Evolutionary conservation across 106 monocot genomes (phyloP).

Genomic region (Narthecium ossifragum): DNA sequence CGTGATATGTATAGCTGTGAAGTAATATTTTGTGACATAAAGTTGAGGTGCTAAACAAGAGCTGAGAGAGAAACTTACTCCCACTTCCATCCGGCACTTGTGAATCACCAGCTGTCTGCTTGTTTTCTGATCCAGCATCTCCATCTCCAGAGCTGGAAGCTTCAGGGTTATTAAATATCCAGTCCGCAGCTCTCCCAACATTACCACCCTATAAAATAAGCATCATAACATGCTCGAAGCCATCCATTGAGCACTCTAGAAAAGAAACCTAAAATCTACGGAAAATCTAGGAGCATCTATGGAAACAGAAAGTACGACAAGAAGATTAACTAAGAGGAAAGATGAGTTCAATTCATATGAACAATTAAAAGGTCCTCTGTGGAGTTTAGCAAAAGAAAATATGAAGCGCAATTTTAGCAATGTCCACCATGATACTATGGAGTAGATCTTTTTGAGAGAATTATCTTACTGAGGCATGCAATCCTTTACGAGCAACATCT

Average conservation of each 20-base stretch:
- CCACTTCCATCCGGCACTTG: constrained; percentile 84
- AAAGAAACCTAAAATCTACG: too few species aligned
- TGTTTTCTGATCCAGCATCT: constrained; percentile 39
- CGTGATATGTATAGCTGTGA: too few species aligned
- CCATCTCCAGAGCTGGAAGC: constrained; percentile 38
- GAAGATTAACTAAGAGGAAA: too few species aligned
- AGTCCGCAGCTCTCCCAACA: constrained; percentile 87
- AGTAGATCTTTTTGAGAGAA: neutral
- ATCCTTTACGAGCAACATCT: constrained; percentile 75
- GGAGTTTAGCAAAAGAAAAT: too few species aligned
- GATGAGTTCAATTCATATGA: too few species aligned
- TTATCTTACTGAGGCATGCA: constrained; percentile 76
- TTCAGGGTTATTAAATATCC: constrained; percentile 93
- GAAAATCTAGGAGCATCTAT: too few species aligned
- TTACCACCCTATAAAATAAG: constrained; percentile 60
- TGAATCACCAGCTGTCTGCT: constrained; percentile 24
- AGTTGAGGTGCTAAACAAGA: too few species aligned
- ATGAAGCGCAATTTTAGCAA: neutral
- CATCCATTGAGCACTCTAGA: too few species aligned
- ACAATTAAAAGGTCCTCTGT: too few species aligned
- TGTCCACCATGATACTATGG: neutral
- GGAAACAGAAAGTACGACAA: too few species aligned
- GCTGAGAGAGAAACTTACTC: constrained; percentile 54
- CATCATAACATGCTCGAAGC: neutral
- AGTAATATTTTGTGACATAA: too few species aligned